These are phyloP conservation scores for Erodium maritimum DNA, from an alignment of 345 rosid species.

Conservation along the genomic window DNA sequence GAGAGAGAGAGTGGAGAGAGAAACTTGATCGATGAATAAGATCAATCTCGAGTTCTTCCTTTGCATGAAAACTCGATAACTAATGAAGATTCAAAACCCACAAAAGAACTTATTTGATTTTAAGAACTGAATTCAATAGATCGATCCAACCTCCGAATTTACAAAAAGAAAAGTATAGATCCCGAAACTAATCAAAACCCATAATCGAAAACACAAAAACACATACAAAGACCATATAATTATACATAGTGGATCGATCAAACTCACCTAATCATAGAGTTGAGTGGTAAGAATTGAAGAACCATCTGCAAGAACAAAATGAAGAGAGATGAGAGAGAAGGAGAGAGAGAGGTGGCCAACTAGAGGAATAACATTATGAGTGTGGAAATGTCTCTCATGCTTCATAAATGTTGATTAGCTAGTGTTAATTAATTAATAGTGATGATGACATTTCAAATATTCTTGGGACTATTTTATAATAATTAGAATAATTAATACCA, in stretches of 20 bases:
- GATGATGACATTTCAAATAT: constrained; percentile 11
- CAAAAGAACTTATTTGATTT: neutral
- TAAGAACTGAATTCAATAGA: neutral
- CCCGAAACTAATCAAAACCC: neutral
- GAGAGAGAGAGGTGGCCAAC: neutral
- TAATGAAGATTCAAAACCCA: neutral
- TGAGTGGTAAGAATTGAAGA: neutral
- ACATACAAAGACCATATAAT: no score
- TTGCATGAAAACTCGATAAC: neutral
- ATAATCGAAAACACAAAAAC: neutral
- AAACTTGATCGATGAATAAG: no score
- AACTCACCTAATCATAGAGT: neutral
- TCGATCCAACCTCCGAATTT: neutral
- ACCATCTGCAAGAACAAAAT: neutral
- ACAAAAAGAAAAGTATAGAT: neutral
- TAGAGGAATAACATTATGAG: neutral
- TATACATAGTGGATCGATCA: neutral
- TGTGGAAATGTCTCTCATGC: neutral
- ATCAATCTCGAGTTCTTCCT: neutral
- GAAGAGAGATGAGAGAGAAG: constrained; percentile 1
- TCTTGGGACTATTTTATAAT: constrained; percentile 7
- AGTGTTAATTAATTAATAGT: no score
- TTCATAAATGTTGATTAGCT: neutral
- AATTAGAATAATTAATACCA: no score
- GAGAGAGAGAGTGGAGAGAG: no score